Percentiles rank a stretch among this genome's conserved stretches.
These are phyloP conservation scores for Cryphonectria carpinicola DNA, from an alignment of 2,329 filamentous ascomycete species.

Conservation along the genomic window DNA sequence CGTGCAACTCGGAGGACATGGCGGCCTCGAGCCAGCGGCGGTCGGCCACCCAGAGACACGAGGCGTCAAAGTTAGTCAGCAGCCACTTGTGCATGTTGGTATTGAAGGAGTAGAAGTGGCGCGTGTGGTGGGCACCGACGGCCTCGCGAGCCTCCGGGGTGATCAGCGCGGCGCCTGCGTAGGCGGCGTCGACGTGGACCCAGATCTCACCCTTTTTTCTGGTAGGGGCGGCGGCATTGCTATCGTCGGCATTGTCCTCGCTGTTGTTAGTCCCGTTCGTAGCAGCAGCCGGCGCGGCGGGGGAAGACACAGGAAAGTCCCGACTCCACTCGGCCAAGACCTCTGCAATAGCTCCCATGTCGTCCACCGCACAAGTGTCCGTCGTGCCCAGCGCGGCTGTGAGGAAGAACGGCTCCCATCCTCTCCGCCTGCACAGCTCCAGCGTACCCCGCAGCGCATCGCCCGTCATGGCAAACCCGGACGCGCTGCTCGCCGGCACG, in stretches of 20 bases:
- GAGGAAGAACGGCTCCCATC: conserved; percentile 83
- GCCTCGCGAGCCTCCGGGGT: conserved; percentile 73
- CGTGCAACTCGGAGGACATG: conserved; percentile 74
- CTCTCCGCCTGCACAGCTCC: conserved; percentile 66
- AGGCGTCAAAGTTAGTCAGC: conserved; percentile 88
- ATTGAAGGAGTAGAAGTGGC: conserved; percentile 83
- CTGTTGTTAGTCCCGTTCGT: neutral
- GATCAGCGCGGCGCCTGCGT: conserved; percentile 83
- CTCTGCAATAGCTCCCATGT: conserved; percentile 70
- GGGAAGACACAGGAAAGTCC: conserved; percentile 28
- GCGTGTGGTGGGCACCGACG: conserved; percentile 57
- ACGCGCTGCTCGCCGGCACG: conserved; percentile 64
- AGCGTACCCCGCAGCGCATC: conserved; percentile 64
- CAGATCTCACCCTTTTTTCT: conserved; percentile 62
- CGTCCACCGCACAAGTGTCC: conserved; percentile 84
- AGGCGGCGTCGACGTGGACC: conserved; percentile 94
- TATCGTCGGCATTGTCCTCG: neutral
- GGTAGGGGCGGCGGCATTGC: conserved; percentile 17
- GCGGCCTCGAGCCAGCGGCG: conserved; percentile 78
- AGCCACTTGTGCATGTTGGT: conserved; percentile 99
- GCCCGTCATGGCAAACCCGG: conserved; percentile 74
- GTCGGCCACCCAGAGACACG: conserved; percentile 77
- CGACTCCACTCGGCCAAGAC: conserved; percentile 44
- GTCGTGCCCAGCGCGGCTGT: conserved; percentile 86
- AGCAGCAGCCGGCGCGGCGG: conserved; percentile 32